Percentiles rank a stretch among this genome's conserved stretches.
Evolutionary conservation across 2,329 filamentous ascomycete genomes (phyloP).

Genomic region (Paracamarosporium sp.): DNA sequence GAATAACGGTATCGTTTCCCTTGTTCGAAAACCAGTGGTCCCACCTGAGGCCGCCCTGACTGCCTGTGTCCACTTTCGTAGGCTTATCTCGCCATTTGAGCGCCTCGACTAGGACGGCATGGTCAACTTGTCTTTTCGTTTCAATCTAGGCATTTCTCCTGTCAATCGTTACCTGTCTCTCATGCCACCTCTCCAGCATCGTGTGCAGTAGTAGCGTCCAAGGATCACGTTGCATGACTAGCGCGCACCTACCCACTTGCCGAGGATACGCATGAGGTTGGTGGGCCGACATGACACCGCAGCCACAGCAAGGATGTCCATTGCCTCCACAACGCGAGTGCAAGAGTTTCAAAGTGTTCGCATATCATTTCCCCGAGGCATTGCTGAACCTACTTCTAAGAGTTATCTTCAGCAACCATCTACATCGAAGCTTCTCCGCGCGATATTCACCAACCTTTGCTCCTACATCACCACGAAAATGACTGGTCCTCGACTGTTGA

Average conservation of each 20-base stretch:
- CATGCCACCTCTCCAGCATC: not conserved
- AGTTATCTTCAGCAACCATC: too few species aligned
- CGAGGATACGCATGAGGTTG: not conserved
- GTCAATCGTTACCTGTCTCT: not conserved
- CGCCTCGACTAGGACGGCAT: not conserved
- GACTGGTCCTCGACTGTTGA: conserved; percentile 11
- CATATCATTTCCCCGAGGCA: not conserved
- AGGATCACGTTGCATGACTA: not conserved
- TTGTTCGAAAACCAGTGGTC: not conserved
- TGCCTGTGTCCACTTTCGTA: not conserved
- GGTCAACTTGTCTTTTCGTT: not conserved
- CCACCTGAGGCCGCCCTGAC: not conserved
- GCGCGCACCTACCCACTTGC: not conserved
- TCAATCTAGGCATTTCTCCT: not conserved
- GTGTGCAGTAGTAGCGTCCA: not conserved
- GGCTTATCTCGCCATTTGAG: not conserved
- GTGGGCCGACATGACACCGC: too few species aligned
- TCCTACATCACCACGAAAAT: not conserved
- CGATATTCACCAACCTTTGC: not conserved
- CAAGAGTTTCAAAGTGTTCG: not conserved
- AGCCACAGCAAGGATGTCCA: too few species aligned
- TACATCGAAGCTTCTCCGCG: too few species aligned
- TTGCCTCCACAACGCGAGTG: conserved; percentile 3
- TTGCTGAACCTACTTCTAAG: not conserved
- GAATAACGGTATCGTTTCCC: not conserved